Percentiles rank a stretch among this genome's conserved stretches.
Conservation (phyloP, 2,329 filamentous ascomycete genomes). For the Trichoderma guizhouense region DNA sequence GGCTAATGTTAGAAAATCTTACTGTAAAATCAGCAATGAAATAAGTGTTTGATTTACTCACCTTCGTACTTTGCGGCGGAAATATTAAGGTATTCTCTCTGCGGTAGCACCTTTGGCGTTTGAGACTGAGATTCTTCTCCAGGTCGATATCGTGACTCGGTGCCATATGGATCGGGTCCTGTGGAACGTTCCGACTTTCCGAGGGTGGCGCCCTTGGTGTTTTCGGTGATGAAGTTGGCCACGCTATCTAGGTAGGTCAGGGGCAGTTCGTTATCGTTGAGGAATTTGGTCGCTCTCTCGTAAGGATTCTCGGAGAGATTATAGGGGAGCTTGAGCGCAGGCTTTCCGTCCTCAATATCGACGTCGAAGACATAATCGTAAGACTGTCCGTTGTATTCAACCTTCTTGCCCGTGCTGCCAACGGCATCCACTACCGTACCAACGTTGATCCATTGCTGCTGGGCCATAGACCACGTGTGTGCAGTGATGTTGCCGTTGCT, state of each 20-base stretch:
- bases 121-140: conserved; percentile 45
- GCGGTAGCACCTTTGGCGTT: conserved; percentile 64
- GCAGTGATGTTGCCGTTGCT: conserved; percentile 77
- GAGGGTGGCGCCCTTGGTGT: conserved; percentile 83
- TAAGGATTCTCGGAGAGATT: conserved; percentile 92
- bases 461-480: conserved; percentile 75
- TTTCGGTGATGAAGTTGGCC: conserved; percentile 85
- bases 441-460: conserved; percentile 77
- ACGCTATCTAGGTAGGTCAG: conserved; percentile 87
- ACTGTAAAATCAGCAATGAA: too few relatives aligned
- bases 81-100: conserved; percentile 75
- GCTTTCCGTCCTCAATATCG: conserved; percentile 91
- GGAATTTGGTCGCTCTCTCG: conserved; percentile 85
- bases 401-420: conserved; percentile 76
- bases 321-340: conserved; percentile 87
- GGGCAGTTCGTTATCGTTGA: conserved; percentile 83
- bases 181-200: conserved; percentile 55
- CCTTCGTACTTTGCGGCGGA: conserved; percentile 66
- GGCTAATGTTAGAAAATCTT: conserved; percentile 21
- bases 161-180: conserved; percentile 71
- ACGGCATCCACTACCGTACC: conserved; percentile 92
- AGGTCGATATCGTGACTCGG: conserved; percentile 74
- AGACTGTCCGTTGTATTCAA: conserved; percentile 74
- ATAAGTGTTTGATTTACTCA: conserved; percentile 27
- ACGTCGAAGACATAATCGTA: conserved; percentile 98